Conservation (phyloP, 306 rosid species). For the Vachellia pachyceras region DNA sequence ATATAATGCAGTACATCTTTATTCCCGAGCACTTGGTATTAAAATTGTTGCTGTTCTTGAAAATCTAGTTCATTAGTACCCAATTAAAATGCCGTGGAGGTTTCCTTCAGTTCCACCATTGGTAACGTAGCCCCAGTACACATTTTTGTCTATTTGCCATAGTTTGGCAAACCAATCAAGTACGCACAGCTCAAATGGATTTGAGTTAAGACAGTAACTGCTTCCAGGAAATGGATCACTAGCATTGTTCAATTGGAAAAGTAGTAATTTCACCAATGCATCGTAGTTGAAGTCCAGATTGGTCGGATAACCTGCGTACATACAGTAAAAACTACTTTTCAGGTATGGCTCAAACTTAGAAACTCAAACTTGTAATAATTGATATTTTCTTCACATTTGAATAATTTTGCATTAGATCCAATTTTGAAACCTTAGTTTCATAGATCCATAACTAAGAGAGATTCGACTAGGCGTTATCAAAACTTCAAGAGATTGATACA, state of each 20-base stretch:
- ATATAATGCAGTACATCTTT: too few relatives aligned
- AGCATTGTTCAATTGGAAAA: not conserved
- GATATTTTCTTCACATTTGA: too few relatives aligned
- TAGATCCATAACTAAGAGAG: not conserved
- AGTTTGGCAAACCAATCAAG: not conserved
- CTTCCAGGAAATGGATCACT: not conserved
- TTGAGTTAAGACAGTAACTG: not conserved
- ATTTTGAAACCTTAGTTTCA: too few relatives aligned
- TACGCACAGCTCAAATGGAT: not conserved
- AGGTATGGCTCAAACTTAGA: not conserved
- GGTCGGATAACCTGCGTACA: not conserved
- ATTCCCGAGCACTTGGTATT: too few relatives aligned
- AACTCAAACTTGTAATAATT: not conserved
- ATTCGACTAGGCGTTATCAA: not conserved
- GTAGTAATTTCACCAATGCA: not conserved
- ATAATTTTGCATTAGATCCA: not conserved
- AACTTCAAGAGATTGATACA: too few relatives aligned
- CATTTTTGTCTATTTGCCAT: not conserved
- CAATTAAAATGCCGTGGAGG: not conserved
- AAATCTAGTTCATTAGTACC: too few relatives aligned
- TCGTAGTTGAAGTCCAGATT: constrained; percentile 7
- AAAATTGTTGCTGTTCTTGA: too few relatives aligned
- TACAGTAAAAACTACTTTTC: not conserved
- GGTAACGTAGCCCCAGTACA: not conserved
- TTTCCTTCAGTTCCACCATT: constrained; percentile 2